Conservation (phyloP, 1,284 basidiomycete genomes). For the Malassezia restricta region DNA sequence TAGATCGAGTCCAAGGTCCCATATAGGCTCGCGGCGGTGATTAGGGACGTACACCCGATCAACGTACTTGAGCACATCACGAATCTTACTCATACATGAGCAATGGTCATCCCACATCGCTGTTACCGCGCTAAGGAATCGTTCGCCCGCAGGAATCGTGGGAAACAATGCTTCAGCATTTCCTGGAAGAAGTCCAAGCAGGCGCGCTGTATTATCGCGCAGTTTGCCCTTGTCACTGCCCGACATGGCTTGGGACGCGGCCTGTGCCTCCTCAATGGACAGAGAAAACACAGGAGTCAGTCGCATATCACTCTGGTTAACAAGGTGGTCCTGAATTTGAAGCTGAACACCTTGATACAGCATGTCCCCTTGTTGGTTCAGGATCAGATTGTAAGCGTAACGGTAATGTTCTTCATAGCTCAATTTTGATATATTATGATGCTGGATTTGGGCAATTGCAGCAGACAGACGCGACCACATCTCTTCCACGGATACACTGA, state of each 20-base stretch:
- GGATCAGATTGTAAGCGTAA: slow-evolving; percentile 39
- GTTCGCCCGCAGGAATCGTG: slow-evolving; percentile 58
- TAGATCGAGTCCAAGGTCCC: slow-evolving; percentile 68
- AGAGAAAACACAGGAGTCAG: slow-evolving; percentile 71
- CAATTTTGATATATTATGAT: slow-evolving; percentile 79
- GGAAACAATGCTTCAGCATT: slow-evolving; percentile 31
- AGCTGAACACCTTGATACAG: slow-evolving; percentile 75
- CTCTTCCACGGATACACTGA: slow-evolving; percentile 31
- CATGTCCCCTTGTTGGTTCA: slow-evolving; percentile 63
- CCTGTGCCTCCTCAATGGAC: slow-evolving; percentile 47
- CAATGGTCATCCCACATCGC: slow-evolving; percentile 90
- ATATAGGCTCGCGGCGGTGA: slow-evolving; percentile 52
- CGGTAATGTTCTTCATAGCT: slow-evolving; percentile 90
- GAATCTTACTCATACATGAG: slow-evolving; percentile 74
- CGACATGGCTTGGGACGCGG: slow-evolving; percentile 14
- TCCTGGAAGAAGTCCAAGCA: slow-evolving; percentile 18
- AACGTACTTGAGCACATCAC: slow-evolving; percentile 90
- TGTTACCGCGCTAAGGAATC: slow-evolving; percentile 68
- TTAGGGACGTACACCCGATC: slow-evolving; percentile 41
- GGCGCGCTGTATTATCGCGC: slow-evolving; percentile 2
- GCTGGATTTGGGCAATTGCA: slow-evolving; percentile 89
- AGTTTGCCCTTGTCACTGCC: slow-evolving; percentile 8
- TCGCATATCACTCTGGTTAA: slow-evolving; percentile 61
- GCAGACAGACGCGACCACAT: slow-evolving; percentile 60
- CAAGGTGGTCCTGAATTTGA: slow-evolving; percentile 71